A percentile compares a stretch with the other conserved stretches of the same genome.
These are phyloP conservation scores for Mucor piriformis DNA, from an alignment of 371 early-diverging fungal genomes.

Conservation along the genomic window DNA sequence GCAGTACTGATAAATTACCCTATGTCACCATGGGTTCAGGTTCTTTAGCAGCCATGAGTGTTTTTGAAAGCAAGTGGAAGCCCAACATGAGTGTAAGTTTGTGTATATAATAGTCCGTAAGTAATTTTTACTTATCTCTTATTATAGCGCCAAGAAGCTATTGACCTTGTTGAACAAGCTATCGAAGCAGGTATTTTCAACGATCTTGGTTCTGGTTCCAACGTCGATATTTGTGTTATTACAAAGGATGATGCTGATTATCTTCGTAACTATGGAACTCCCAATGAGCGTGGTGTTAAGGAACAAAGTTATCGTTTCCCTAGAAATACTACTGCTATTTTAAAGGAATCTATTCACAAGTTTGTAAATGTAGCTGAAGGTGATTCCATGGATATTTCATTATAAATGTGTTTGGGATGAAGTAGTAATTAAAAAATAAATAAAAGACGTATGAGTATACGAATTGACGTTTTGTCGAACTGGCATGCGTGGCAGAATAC, in stretches of 20 bases:
- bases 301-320: slow-evolving; percentile 76
- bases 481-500: too few species aligned
- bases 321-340: slow-evolving; percentile 52
- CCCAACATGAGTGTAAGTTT: slow-evolving; percentile 76
- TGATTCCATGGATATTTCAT: slow-evolving; percentile 56
- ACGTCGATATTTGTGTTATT: slow-evolving; percentile 96
- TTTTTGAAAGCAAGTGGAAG: slow-evolving; percentile 93
- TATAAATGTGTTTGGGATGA: slow-evolving; percentile 19
- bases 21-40: slow-evolving; percentile 99
- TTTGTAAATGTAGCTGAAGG: slow-evolving; percentile 46
- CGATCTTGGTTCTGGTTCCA: slow-evolving; percentile 99
- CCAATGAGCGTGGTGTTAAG: slow-evolving; percentile 89
- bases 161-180: slow-evolving; percentile 92
- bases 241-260: slow-evolving; percentile 82
- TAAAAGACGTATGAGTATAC: too few species aligned
- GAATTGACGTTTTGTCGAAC: too few species aligned
- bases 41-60: slow-evolving; percentile 96
- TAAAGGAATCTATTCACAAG: slow-evolving; percentile 47
- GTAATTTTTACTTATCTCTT: background rate
- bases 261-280: slow-evolving; percentile 83
- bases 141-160: slow-evolving; percentile 87
- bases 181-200: slow-evolving; percentile 99
- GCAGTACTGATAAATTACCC: slow-evolving; percentile 94
- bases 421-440: too few species aligned
- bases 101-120: background rate